Evolutionary conservation across 805 yeast genomes (phyloP).

Genomic region (Saccharomycopsis malanga): DNA sequence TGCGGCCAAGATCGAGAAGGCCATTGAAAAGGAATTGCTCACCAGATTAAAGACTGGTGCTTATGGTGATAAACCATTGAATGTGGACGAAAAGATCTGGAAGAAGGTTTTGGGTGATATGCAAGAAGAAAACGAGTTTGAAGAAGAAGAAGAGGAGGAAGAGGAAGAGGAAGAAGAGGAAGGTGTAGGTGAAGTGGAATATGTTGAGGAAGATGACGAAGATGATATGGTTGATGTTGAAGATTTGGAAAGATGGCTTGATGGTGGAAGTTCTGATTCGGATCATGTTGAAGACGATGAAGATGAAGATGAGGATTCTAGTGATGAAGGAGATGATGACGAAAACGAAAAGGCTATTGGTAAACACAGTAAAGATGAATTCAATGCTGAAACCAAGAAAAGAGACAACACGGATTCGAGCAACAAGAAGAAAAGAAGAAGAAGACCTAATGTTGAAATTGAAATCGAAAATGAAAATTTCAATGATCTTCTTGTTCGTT

Average conservation of each 20-base stretch:
- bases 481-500: not conserved
- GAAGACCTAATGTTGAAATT: conserved; percentile 20
- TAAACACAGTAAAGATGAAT: conserved; percentile 17
- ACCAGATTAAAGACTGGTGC: conserved; percentile 97
- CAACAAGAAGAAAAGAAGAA: conserved; percentile 18
- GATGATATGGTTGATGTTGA: conserved; percentile 86
- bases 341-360: conserved; percentile 14
- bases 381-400: conserved; percentile 15
- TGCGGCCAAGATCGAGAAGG: conserved; percentile 94
- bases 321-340: conserved; percentile 17
- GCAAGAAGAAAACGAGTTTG: conserved; percentile 42
- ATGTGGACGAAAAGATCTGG: conserved; percentile 95
- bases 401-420: not conserved
- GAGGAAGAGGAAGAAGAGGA: conserved; percentile 44
- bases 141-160: conserved; percentile 42
- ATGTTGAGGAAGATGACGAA: conserved; percentile 83
- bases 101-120: conserved; percentile 81
- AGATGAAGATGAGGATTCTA: conserved; percentile 21
- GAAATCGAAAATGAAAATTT: conserved; percentile 21
- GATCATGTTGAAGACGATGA: conserved; percentile 30
- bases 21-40: conserved; percentile 90
- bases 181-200: conserved; percentile 75
- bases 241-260: conserved; percentile 76
- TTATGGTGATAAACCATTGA: conserved; percentile 94
- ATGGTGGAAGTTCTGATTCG: conserved; percentile 37